Percentiles rank a stretch among this genome's conserved stretches.
phyloP scores from a whole-genome alignment of 2,329 filamentous ascomycete species.

The Ascochyta koolunga region DNA sequence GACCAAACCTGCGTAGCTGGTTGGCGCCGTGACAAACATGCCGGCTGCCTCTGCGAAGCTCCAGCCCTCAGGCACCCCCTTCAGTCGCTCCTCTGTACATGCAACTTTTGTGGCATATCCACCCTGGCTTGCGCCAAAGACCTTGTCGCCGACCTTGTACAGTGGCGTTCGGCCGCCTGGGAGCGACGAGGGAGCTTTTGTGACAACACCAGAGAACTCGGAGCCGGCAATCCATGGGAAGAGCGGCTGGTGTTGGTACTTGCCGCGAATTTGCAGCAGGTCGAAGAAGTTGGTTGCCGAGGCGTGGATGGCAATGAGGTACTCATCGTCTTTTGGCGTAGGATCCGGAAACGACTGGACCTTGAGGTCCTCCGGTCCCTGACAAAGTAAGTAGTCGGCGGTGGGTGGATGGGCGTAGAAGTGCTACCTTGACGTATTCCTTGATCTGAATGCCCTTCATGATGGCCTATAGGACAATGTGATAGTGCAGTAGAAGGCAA shows the following conservation, averaged over 20 bases:
- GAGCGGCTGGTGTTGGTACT: constrained; percentile 90
- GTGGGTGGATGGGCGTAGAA: neutral
- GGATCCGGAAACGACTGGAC: constrained; percentile 79
- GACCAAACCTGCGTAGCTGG: constrained; percentile 83
- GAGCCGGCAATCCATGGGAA: constrained; percentile 87
- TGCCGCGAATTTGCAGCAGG: constrained; percentile 90
- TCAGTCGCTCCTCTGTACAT: constrained; percentile 69
- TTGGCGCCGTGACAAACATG: constrained; percentile 89
- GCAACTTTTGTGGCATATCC: constrained; percentile 81
- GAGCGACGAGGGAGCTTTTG: constrained; percentile 65
- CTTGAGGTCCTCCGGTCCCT: constrained; percentile 80
- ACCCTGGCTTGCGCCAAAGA: constrained; percentile 87
- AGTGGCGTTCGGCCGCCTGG: constrained; percentile 56
- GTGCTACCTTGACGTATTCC: constrained; percentile 73
- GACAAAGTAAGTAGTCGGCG: constrained; percentile 6
- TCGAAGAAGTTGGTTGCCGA: constrained; percentile 97
- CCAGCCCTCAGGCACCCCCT: constrained; percentile 81
- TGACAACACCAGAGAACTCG: constrained; percentile 83
- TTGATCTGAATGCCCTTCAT: constrained; percentile 79
- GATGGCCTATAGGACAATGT: neutral
- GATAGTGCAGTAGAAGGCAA: neutral
- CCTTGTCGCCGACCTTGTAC: constrained; percentile 78
- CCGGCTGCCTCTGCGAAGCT: constrained; percentile 84
- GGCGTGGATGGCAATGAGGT: constrained; percentile 85
- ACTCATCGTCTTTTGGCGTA: constrained; percentile 72